Conservation (phyloP, 345 rosid species). For the Citrus australasica region DNA sequence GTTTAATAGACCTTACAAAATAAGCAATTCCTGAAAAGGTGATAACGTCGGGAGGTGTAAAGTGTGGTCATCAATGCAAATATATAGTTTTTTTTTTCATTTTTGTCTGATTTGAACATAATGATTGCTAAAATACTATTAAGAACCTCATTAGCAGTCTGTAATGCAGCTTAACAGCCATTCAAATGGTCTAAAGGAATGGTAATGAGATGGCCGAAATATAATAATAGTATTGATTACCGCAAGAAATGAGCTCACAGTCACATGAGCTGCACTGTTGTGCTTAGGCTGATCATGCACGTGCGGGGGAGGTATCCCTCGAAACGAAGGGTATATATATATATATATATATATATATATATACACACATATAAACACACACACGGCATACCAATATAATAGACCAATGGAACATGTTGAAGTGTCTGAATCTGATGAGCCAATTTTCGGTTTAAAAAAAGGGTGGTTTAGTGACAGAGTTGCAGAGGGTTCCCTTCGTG, state of each 20-base stretch:
- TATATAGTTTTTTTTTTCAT: neutral
- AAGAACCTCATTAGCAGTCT: neutral
- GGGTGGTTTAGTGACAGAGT: slow-evolving; percentile 11
- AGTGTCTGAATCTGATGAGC: neutral
- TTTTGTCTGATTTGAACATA: slow-evolving; percentile 10
- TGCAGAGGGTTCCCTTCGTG: slow-evolving; percentile 60
- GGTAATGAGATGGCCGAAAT: neutral
- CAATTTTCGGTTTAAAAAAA: neutral
- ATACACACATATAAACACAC: rapidly evolving
- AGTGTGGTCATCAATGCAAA: slow-evolving; percentile 6
- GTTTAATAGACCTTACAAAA: neutral
- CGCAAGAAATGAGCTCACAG: neutral
- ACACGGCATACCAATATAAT: too few relatives aligned
- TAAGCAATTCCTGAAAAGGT: slow-evolving; percentile 14
- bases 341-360: too few relatives aligned
- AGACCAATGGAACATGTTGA: slow-evolving; percentile 13
- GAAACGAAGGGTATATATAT: neutral
- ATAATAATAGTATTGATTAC: neutral
- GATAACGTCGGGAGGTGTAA: slow-evolving; percentile 22
- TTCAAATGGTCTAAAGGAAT: neutral
- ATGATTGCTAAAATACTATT: slow-evolving; percentile 7
- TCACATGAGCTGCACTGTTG: neutral
- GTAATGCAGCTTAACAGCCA: slow-evolving; percentile 14
- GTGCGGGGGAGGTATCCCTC: slow-evolving; percentile 24
- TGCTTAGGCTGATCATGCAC: slow-evolving; percentile 17